Evolutionary conservation across 106 monocot genomes (phyloP), one percentile per base, ranked within the genome.

Genomic region (Alisma plantagoaquatica): DNA sequence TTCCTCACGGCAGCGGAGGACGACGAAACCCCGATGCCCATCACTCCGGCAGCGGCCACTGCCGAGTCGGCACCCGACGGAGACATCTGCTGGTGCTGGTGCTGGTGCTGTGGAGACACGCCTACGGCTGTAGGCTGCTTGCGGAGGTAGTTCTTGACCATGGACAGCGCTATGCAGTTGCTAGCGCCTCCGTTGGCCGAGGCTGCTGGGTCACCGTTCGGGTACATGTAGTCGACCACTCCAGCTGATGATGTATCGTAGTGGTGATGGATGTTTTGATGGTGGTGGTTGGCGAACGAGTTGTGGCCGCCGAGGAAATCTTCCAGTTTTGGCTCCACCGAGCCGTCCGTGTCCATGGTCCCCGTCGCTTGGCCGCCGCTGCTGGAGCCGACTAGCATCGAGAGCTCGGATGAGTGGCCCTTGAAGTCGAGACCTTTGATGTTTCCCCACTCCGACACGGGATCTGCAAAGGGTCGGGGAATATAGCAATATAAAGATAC

Each of bases 311-410:
- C 93, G 20, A 93, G 83, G 31, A 93, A 93, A 42, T 87, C 87
- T 46, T 93, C 93, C 10, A 93, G 79, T 72, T 93, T 93, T 11
- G 93, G 93, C 63, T 83, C 75, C n/a, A n/a, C n/a, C n/a, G n/a
- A n/a, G n/a, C n/a, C n/a, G 10, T 73, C 75, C 0, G 53, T 54
- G 0, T 74, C 74, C 74, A 68, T 73, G n/a, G n/a, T n/a, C n/a
- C n/a, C n/a, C 27, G 27, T 30, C 35, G 20, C 60, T 30, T 63
- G 66, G 26, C 9, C 15, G 46, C 53, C 71, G 43, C 63, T 73
- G 23, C 77, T 76, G 0, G 87, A 87, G 19, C 77, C 83, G 0
- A 94, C 83, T 0, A 94, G 69, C 72, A 82, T 79, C 18, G 94
- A 88, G 0, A 94, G 77, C 68, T 94, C 94, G 2, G 87, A 93